A percentile compares a stretch with the other conserved stretches of the same genome.
Evolutionary conservation across 2,329 filamentous ascomycete species (phyloP).

Genomic region (Coniochaeta sp.): DNA sequence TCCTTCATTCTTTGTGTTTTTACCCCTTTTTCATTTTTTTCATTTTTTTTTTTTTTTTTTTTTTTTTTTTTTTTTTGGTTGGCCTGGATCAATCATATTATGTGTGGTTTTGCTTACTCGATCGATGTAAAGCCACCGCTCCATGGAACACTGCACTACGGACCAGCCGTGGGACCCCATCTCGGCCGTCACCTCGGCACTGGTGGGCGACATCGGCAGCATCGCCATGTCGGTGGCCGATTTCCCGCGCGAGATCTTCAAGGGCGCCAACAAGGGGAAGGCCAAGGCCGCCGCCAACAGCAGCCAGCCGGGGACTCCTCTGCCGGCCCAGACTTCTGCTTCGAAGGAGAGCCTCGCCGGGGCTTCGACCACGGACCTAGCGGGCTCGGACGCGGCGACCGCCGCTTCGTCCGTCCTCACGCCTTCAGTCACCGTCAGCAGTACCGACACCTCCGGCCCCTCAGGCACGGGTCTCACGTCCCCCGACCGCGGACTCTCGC

Average conservation of each 20-base stretch:
- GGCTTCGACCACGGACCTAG: not conserved
- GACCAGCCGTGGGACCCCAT: conserved; percentile 75
- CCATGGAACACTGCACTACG: conserved; percentile 66
- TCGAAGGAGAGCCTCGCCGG: conserved; percentile 3
- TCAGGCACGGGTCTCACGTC: not conserved
- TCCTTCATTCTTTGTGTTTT: too few species aligned
- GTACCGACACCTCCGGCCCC: not conserved
- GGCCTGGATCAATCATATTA: too few species aligned
- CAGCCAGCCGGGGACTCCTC: not conserved
- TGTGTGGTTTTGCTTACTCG: conserved; percentile 5
- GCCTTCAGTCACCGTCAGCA: conserved; percentile 5
- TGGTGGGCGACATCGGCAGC: conserved; percentile 75
- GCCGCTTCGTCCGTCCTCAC: not conserved
- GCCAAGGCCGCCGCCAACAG: conserved; percentile 4
- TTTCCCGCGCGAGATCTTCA: conserved; percentile 52
- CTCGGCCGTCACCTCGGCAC: conserved; percentile 65
- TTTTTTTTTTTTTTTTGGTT: too few species aligned
- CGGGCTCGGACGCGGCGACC: not conserved
- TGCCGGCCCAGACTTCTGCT: not conserved
- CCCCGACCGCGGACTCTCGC: not conserved
- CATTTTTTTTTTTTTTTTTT: too few species aligned
- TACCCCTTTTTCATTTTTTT: too few species aligned
- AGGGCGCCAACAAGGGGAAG: conserved; percentile 16
- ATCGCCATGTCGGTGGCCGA: conserved; percentile 81
- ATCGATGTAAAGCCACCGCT: conserved; percentile 32